Evolutionary conservation across 1,139 yeast species (phyloP).

Genomic region (Wickerhamomyces sp.): DNA sequence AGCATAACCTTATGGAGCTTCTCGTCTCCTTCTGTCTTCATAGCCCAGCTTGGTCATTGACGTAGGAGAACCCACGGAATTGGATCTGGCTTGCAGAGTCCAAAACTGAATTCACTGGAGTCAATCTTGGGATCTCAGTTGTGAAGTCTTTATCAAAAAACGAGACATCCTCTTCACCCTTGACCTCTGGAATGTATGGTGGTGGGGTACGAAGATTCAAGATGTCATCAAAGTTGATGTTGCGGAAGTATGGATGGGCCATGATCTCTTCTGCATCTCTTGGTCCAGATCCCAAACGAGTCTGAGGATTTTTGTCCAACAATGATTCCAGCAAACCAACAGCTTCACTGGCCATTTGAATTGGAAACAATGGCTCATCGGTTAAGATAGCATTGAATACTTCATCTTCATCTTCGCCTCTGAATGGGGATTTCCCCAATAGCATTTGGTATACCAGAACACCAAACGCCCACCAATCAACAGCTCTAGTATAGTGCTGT

Average conservation of each 20-base stretch:
- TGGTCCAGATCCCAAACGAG: conserved; percentile 81
- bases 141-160: conserved; percentile 96
- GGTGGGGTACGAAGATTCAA: conserved; percentile 70
- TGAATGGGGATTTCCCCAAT: conserved; percentile 92
- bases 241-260: conserved; percentile 91
- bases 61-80: conserved; percentile 93
- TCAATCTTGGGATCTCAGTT: conserved; percentile 87
- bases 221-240: conserved; percentile 86
- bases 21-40: neutral
- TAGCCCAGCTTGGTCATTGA: conserved; percentile 48
- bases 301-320: conserved; percentile 79
- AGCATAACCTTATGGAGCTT: neutral
- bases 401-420: conserved; percentile 98
- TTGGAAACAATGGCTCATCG: conserved; percentile 97
- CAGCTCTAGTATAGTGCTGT: conserved; percentile 87
- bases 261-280: conserved; percentile 89
- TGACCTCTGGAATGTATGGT: conserved; percentile 78
- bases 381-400: conserved; percentile 95
- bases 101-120: conserved; percentile 87
- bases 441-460: conserved; percentile 94
- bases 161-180: conserved; percentile 84
- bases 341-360: conserved; percentile 95
- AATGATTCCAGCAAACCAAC: conserved; percentile 90
- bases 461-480: conserved; percentile 99
- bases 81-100: conserved; percentile 91